Conservation (phyloP, 352 stramenopile species). For the Phytophthora podocarpi region DNA sequence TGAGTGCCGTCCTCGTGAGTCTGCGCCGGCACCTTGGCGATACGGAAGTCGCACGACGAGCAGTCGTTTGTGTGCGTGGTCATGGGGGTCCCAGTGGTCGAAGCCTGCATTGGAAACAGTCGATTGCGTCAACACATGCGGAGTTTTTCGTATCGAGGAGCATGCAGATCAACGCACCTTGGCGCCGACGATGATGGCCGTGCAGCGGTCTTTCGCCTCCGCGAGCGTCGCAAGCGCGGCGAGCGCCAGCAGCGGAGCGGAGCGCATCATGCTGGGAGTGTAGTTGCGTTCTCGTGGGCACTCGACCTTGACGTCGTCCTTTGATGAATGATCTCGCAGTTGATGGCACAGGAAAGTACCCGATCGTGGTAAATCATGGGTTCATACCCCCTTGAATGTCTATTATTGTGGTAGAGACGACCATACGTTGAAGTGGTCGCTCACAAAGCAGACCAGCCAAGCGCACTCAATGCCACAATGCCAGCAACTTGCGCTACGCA, state of each 20-base stretch:
- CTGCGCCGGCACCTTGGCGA: slow-evolving; percentile 75
- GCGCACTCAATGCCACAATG: no score
- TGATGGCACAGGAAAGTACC: no score
- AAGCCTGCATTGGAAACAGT: slow-evolving; percentile 41
- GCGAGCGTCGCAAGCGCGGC: slow-evolving; percentile 12
- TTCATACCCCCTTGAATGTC: no score
- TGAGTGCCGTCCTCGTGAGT: slow-evolving; percentile 42
- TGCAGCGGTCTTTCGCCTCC: slow-evolving; percentile 68
- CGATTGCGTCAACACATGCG: slow-evolving; percentile 11
- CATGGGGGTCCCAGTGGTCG: slow-evolving; percentile 69
- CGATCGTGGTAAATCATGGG: no score
- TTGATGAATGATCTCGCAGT: slow-evolving; percentile 11
- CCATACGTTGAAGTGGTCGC: no score
- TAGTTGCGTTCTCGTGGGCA: no score
- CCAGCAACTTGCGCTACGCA: no score
- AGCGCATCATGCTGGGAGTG: slow-evolving; percentile 1
- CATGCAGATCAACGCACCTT: slow-evolving; percentile 42
- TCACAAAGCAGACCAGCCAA: no score
- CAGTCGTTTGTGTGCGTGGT: slow-evolving; percentile 88
- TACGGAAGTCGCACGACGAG: slow-evolving; percentile 82
- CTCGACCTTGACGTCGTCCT: not conserved
- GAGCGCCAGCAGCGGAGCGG: slow-evolving; percentile 19
- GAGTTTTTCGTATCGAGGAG: not conserved
- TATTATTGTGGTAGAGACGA: no score
- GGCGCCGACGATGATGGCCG: slow-evolving; percentile 76